Conservation (phyloP, 176 grass and related monocot genomes). For the Hordeum vulgare region MorexV3_pseudomolecules_assembly NC_058522.1:509442305-509442804, state of each 20-base stretch:
- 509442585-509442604: slow-evolving; percentile 18
- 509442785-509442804: slow-evolving; percentile 84
- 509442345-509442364: slow-evolving; percentile 31
- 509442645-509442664: slow-evolving; percentile 54
- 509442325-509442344: slow-evolving; percentile 31
- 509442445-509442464: slow-evolving; percentile 26
- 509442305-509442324: slow-evolving; percentile 49
- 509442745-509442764: slow-evolving; percentile 53
- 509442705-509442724: slow-evolving; percentile 71
- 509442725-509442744: slow-evolving; percentile 73
- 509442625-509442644: slow-evolving; percentile 40
- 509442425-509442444: slow-evolving; percentile 35
- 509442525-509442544: slow-evolving; percentile 57
- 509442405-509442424: slow-evolving; percentile 21
- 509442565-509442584: slow-evolving; percentile 38
- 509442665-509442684: slow-evolving; percentile 70
- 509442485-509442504: slow-evolving; percentile 27
- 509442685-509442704: slow-evolving; percentile 69
- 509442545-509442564: slow-evolving; percentile 38
- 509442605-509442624: slow-evolving; percentile 11
- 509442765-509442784: slow-evolving; percentile 90
- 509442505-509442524: slow-evolving; percentile 37
- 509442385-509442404: slow-evolving; percentile 37
- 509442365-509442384: slow-evolving; percentile 19
- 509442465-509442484: slow-evolving; percentile 25